phyloP scores from a whole-genome alignment of 257 asterid species.

The Solanum gandarillasii region DNA sequence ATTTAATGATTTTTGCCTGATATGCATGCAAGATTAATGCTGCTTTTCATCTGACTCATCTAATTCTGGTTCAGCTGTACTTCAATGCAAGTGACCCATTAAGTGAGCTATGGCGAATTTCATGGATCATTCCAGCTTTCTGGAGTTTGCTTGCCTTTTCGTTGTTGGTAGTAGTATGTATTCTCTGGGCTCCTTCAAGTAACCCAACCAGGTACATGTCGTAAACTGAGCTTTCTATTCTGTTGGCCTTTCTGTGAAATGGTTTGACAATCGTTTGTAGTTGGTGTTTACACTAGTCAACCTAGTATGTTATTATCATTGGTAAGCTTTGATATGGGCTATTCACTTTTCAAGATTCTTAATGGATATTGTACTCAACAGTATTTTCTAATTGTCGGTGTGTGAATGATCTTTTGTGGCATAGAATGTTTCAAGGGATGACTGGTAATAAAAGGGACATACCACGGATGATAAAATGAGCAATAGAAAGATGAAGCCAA shows the following conservation, averaged over 20 bases:
- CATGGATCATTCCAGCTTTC: slow-evolving; percentile 40
- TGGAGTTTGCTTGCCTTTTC: slow-evolving; percentile 25
- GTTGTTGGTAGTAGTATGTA: slow-evolving; percentile 21
- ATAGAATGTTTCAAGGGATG: background rate
- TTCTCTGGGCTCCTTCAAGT: slow-evolving; percentile 33
- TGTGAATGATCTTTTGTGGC: background rate
- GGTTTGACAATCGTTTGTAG: background rate
- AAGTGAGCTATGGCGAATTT: slow-evolving; percentile 32
- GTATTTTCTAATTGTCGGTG: background rate
- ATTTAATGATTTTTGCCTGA: background rate
- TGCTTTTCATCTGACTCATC: background rate
- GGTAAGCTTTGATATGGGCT: background rate
- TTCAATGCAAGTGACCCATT: slow-evolving; percentile 45
- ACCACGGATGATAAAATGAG: background rate
- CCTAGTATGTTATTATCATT: background rate
- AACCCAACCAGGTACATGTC: slow-evolving; percentile 22
- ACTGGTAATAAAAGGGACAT: background rate
- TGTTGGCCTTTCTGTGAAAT: background rate
- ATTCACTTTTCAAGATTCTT: background rate
- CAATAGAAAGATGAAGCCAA: background rate
- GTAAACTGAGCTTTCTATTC: background rate
- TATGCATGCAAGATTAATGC: background rate
- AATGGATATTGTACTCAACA: background rate
- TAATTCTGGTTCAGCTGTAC: slow-evolving; percentile 23
- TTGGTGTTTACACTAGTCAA: background rate